Base-by-base conservation (phyloP, 2,329 filamentous ascomycete species). In the Colletotrichum sp. region DNA sequence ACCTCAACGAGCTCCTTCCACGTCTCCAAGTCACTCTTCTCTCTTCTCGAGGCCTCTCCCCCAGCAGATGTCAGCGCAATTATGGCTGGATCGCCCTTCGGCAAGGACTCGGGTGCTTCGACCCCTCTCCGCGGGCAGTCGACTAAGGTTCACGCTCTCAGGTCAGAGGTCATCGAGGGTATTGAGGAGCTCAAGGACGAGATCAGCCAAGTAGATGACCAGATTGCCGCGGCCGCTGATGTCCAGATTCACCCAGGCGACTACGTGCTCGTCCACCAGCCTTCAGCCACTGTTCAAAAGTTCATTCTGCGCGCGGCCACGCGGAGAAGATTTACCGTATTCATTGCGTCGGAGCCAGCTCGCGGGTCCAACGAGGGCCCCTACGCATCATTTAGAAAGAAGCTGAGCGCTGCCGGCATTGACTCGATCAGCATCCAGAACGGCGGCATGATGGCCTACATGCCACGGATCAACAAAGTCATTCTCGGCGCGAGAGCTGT, bases 101-200 rank as follows among this genome's bases (percentile, higher is more conserved):
- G 86, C 21, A 75, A 80, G 24, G 85, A 84, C 55, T 90, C 86
- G 13, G 88, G 89, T 26, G 81, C 88, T 10, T 90, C 89, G 18
- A 90, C 89, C n/a, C 87, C 90, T 26, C 82, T 87, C 71, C 81
- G 84, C 72, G 78, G 79, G 75, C 85, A 86, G 78, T 84, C 84
- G 18, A 86, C 88, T 62, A 89, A 89, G 76, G 84, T 88, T 70
- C 90, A 94, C 76, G 94, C 98, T 78, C 89, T 99, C 75, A 94
- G 96, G 76, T 95, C 95, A 16, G 97, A 99, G 85, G 94, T 99
- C 30, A 93, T 98, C 79, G 95, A 97, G 80, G 97, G 96, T 57
- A 98, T 99, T 81, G 93, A 95, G 81, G 97, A 99, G 84, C 96
- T 99, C 76, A 95, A 98, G 84, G 97, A 99, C 82, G 97, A 99